Percentiles rank a stretch among this genome's conserved stretches.
Conservation (phyloP, 2,329 filamentous ascomycete species). For the Penicillium aurantiogriseum region DNA sequence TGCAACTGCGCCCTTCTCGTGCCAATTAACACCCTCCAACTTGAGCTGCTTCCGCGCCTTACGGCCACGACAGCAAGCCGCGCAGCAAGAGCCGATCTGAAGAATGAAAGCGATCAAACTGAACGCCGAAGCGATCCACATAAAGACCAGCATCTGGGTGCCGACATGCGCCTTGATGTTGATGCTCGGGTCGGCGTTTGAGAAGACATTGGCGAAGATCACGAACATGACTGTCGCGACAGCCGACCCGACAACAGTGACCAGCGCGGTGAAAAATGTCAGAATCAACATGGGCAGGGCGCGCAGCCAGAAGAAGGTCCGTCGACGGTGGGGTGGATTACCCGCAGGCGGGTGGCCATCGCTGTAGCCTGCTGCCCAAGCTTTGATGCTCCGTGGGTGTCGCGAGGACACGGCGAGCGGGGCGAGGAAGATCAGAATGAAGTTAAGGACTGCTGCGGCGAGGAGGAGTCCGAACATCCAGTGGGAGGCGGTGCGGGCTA, state of each 20-base stretch:
- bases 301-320: conserved; percentile 44
- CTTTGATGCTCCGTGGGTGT: conserved; percentile 34
- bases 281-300: conserved; percentile 67
- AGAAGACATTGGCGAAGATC: conserved; percentile 75
- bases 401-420: conserved; percentile 52
- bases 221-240: conserved; percentile 82
- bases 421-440: conserved; percentile 67
- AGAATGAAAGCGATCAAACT: conserved; percentile 69
- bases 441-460: conserved; percentile 65
- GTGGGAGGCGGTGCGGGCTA: conserved; percentile 72
- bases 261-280: conserved; percentile 64
- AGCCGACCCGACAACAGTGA: conserved; percentile 67
- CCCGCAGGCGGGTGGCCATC: conserved; percentile 1
- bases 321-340: conserved; percentile 37
- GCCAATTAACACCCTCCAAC: conserved; percentile 16
- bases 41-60: conserved; percentile 38
- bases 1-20: conserved; percentile 13
- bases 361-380: conserved; percentile 24
- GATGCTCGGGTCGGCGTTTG: conserved; percentile 63
- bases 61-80: conserved; percentile 48
- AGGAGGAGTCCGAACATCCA: conserved; percentile 92
- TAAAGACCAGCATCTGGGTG: conserved; percentile 74
- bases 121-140: conserved; percentile 76
- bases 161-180: conserved; percentile 75
- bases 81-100: conserved; percentile 76